These are phyloP conservation scores for Ogataea pini DNA, from an alignment of 805 yeast genomes.

Conservation along the genomic window DNA sequence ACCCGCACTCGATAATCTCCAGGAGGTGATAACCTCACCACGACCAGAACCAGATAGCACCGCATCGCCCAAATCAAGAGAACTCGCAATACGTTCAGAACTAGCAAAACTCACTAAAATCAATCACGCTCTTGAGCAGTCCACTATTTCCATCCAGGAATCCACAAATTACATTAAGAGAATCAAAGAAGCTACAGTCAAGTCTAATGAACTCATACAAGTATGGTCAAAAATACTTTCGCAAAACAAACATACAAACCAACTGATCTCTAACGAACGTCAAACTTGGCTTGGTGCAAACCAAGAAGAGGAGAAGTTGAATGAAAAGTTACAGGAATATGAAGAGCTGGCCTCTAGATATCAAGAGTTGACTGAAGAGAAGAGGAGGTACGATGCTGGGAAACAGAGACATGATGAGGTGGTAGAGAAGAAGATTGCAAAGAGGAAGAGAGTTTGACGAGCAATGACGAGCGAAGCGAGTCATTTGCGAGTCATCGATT, in stretches of 20 bases:
- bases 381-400: constrained; percentile 28
- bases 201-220: constrained; percentile 43
- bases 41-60: background rate
- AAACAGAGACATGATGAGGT: constrained; percentile 3
- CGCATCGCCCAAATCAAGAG: constrained; percentile 10
- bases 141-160: constrained; percentile 22
- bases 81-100: constrained; percentile 18
- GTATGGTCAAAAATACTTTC: constrained; percentile 64
- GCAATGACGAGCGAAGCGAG: constrained; percentile 1
- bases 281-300: constrained; percentile 21
- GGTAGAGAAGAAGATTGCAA: constrained; percentile 25
- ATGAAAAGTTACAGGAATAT: constrained; percentile 27
- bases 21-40: constrained; percentile 14
- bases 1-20: constrained; percentile 16
- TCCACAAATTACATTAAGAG: constrained; percentile 19
- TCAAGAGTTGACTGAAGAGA: constrained; percentile 17
- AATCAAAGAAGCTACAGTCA: constrained; percentile 20
- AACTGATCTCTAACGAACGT: constrained; percentile 38
- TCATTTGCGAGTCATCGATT: background rate
- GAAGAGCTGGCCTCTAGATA: constrained; percentile 31
- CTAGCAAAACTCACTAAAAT: constrained; percentile 19
- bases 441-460: constrained; percentile 6
- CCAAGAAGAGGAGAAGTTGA: constrained; percentile 18
- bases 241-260: constrained; percentile 57
- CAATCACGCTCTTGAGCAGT: constrained; percentile 20